Conservation (phyloP, 2,329 filamentous ascomycete genomes). For the Trichoderma oligosporum region DNA sequence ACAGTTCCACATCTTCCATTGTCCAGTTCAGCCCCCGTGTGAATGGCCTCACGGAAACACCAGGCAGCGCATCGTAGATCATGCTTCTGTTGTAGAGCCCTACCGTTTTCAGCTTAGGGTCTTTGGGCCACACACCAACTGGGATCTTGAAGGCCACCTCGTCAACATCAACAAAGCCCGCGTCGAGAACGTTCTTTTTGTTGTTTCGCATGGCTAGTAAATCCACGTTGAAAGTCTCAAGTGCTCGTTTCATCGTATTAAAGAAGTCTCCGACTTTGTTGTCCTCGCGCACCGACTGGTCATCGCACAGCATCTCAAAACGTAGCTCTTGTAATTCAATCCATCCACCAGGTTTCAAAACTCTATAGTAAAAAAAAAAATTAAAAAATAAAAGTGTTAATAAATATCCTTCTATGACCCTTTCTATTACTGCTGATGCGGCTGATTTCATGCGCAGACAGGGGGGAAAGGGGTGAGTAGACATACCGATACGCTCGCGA, state of each 20-base stretch:
- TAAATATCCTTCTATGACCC: too few relatives aligned
- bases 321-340: conserved; percentile 41
- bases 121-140: conserved; percentile 45
- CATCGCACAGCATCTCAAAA: conserved; percentile 30
- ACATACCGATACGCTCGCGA: conserved; percentile 8
- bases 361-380: conserved; percentile 10
- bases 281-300: conserved; percentile 27
- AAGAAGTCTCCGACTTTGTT: conserved; percentile 31
- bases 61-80: conserved; percentile 33
- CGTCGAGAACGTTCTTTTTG: conserved; percentile 28
- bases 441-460: neutral
- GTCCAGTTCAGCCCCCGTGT: conserved; percentile 35
- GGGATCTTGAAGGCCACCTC: conserved; percentile 43
- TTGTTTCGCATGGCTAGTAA: conserved; percentile 31
- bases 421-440: too few relatives aligned
- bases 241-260: conserved; percentile 28
- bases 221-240: conserved; percentile 31
- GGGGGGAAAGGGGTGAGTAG: too few relatives aligned
- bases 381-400: neutral
- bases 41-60: conserved; percentile 34
- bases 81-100: conserved; percentile 34
- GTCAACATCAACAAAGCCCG: conserved; percentile 41
- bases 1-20: conserved; percentile 33
- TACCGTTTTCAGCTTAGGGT: conserved; percentile 44
- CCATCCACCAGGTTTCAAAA: conserved; percentile 43